Conservation (phyloP, 768 basidiomycete genomes). For the Fomitopsis pulvina region DNA sequence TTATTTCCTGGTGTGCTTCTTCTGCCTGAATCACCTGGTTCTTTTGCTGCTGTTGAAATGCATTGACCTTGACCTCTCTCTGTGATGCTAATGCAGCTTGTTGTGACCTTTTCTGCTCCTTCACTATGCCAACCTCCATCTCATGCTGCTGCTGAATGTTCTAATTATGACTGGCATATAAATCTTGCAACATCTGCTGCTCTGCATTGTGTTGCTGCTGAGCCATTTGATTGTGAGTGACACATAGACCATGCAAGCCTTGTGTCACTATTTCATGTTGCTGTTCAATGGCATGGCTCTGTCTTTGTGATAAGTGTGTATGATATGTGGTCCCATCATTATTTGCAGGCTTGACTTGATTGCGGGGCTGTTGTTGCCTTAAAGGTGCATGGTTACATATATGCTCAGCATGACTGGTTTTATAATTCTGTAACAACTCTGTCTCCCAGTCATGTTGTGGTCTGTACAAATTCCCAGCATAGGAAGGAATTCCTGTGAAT, state of each 20-base stretch:
- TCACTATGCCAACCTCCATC: not conserved
- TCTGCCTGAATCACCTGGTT: not conserved
- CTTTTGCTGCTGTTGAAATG: not conserved
- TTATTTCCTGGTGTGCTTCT: not conserved
- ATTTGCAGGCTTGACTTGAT: too few relatives aligned
- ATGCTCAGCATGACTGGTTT: not conserved
- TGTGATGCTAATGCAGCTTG: not conserved
- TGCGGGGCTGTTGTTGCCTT: too few relatives aligned
- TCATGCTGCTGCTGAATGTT: conserved; percentile 1
- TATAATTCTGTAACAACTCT: not conserved
- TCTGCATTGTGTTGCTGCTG: too few relatives aligned
- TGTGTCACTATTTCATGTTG: not conserved
- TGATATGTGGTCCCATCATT: too few relatives aligned
- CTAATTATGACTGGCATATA: too few relatives aligned
- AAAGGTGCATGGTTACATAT: not conserved
- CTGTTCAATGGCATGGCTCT: not conserved
- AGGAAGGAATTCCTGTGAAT: not conserved
- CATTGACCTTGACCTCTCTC: not conserved
- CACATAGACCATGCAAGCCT: not conserved
- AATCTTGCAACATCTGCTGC: too few relatives aligned
- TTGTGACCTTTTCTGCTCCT: not conserved
- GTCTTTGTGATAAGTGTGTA: too few relatives aligned
- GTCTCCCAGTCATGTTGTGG: not conserved
- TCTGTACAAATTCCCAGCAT: too few relatives aligned
- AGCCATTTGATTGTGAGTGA: not conserved